Base-by-base conservation (phyloP, 495 filamentous ascomycete species). In the Darksidea phi region DNA sequence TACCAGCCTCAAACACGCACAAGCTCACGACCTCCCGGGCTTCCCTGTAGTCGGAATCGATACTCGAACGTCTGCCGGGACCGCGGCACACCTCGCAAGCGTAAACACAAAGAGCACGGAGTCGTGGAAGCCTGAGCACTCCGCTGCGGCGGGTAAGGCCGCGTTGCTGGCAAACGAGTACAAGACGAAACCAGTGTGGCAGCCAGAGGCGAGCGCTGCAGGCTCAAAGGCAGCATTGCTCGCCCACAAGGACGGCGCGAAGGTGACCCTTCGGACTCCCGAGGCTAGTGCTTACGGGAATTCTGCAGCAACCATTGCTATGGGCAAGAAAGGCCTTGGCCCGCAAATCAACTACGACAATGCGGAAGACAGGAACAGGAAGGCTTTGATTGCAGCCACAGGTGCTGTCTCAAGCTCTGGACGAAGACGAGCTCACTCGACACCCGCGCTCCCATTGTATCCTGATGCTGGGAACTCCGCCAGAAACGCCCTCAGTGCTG, bases 61-160 rank as follows among this genome's bases (percentile, higher is more conserved):
- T 48, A 79, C 81, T 54, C 82, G 75, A 57, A 78, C 85, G 28
- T 89, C 88, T 43, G 90, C 89, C 20, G 82, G 83, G 51, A 84
- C 87, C 36, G 90, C 89, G 46, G 87, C 87, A 13, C 81, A 77
- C 43, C 76, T 94, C 17, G 88, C 89, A 24, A 87, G 89, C 78
- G 78, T 84, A 24, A 85, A 85, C 66, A 80, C 81, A 54, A 87
- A 82, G 64, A 71, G 82, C 0, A 73, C 81, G 25, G 81, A 84
- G 70, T 67, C 74, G 68, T 87, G 82, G 83, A 86, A 78, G 61
- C 84, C 84, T 13, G 77, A 79, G 34, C 74, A 78, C 36, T 82
- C 82, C 17, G 70, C 82, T 23, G 81, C 84, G 25, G 87, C 88
- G 46, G 84, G 84, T 57, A 82, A 84, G 37, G 88, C 89, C 18